A percentile compares a stretch with the other conserved stretches of the same genome.
Evolutionary conservation across 1,139 yeast species (phyloP).

Genomic region (Candida labiduridarum): DNA sequence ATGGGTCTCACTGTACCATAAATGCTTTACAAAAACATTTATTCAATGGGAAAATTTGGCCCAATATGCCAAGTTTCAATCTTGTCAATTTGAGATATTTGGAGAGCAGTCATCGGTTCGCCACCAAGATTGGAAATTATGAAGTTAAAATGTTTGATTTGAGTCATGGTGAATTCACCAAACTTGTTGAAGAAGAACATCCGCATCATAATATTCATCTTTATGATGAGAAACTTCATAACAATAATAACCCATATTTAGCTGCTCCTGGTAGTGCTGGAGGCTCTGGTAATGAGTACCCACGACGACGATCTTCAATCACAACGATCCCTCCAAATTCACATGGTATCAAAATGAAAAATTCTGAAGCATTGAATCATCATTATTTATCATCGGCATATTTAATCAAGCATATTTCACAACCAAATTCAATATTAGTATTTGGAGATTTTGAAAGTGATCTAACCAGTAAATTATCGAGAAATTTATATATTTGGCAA

Average conservation of each 20-base stretch:
- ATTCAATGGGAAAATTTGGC: conserved; percentile 84
- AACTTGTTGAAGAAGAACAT: neutral
- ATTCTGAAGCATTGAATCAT: conserved; percentile 10
- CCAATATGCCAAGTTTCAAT: conserved; percentile 55
- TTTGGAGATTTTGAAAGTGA: conserved; percentile 89
- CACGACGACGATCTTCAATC: conserved; percentile 17
- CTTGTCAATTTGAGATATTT: conserved; percentile 25
- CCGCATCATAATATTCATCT: neutral
- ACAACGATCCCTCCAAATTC: conserved; percentile 14
- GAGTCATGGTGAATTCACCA: conserved; percentile 39
- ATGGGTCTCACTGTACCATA: conserved; percentile 57
- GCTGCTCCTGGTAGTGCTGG: neutral
- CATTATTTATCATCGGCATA: conserved; percentile 51
- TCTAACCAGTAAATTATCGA: conserved; percentile 38
- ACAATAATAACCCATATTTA: neutral
- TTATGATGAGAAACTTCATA: neutral
- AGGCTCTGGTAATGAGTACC: conserved; percentile 8
- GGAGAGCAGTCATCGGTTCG: conserved; percentile 17
- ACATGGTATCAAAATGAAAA: conserved; percentile 8
- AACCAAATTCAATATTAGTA: conserved; percentile 38
- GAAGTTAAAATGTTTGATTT: conserved; percentile 37
- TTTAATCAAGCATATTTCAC: conserved; percentile 36
- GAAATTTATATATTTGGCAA: conserved; percentile 59
- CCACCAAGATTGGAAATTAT: conserved; percentile 22
- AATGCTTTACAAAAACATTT: conserved; percentile 54